Percentiles rank a stretch among this genome's conserved stretches.
Evolutionary conservation across 768 basidiomycete species (phyloP).

Genomic region (Pleurotus giganteus): DNA sequence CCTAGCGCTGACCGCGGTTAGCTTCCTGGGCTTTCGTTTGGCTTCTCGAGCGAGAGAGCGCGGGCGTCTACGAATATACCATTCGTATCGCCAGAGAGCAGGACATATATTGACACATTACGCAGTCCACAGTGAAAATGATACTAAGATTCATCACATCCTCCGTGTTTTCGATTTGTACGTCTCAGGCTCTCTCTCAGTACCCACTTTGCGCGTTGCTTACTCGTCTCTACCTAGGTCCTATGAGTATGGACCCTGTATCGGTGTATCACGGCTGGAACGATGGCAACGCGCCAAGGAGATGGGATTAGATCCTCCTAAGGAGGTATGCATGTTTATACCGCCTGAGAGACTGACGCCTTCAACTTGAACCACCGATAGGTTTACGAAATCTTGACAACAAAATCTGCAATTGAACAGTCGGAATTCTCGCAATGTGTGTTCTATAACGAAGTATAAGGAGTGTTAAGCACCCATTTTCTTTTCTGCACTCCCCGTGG

Average conservation of each 20-base stretch:
- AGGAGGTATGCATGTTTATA: constrained; percentile 50
- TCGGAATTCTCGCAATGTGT: constrained; percentile 59
- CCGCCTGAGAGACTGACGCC: background rate
- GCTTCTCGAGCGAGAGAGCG: too few relatives aligned
- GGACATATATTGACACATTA: background rate
- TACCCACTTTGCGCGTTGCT: background rate
- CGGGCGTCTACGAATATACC: too few relatives aligned
- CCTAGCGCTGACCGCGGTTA: too few relatives aligned
- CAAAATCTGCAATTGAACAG: constrained; percentile 58
- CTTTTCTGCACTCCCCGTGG: too few relatives aligned
- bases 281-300: constrained; percentile 84
- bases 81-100: too few relatives aligned
- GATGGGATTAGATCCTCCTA: constrained; percentile 77
- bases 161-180: constrained; percentile 80
- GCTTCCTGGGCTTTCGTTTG: too few relatives aligned
- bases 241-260: constrained; percentile 78
- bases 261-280: constrained; percentile 77
- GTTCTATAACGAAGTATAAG: constrained; percentile 39
- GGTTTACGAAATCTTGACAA: constrained; percentile 78
- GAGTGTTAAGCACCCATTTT: constrained; percentile 5
- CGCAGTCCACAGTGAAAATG: constrained; percentile 63
- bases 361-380: constrained; percentile 24
- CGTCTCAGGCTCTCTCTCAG: constrained; percentile 17
- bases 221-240: constrained; percentile 38
- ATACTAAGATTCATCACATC: constrained; percentile 67